Evolutionary conservation across 78 protist species (phyloP).

Genomic region (Capsaspora owczarzaki): DNA sequence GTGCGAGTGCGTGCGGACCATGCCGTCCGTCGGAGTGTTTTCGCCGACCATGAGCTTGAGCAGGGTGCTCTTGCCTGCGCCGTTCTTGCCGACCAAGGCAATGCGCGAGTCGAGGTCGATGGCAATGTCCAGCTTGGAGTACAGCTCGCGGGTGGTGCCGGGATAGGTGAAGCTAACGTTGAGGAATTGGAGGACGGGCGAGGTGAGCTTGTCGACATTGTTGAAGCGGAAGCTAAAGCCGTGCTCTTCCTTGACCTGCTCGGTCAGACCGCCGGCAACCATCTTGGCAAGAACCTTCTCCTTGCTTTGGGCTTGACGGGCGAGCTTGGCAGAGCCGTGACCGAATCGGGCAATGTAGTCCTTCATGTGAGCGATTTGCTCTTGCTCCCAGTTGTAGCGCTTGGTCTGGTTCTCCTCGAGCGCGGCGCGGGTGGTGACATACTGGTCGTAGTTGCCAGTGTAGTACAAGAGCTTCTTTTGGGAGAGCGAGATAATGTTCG

Average conservation of each 20-base stretch:
- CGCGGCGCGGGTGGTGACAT: constrained; percentile 40
- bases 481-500: constrained; percentile 73
- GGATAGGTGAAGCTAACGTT: not conserved
- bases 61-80: constrained; percentile 71
- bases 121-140: constrained; percentile 54
- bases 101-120: constrained; percentile 74
- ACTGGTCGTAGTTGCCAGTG: constrained; percentile 57
- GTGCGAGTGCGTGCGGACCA: constrained; percentile 55
- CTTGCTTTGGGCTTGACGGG: constrained; percentile 38
- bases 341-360: constrained; percentile 55
- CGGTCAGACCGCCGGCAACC: constrained; percentile 73
- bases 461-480: constrained; percentile 32
- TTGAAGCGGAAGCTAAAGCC: not conserved
- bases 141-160: not conserved
- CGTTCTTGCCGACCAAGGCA: constrained; percentile 91
- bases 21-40: constrained; percentile 69
- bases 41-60: constrained; percentile 65
- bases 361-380: constrained; percentile 74
- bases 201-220: not conserved
- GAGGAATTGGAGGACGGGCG: not conserved
- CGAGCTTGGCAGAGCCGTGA: constrained; percentile 30
- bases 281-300: constrained; percentile 46
- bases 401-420: constrained; percentile 65
- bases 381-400: constrained; percentile 78
- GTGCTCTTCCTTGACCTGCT: constrained; percentile 15